Conservation (phyloP, 78 protist genomes). For the Emiliania huxleyi region DNA sequence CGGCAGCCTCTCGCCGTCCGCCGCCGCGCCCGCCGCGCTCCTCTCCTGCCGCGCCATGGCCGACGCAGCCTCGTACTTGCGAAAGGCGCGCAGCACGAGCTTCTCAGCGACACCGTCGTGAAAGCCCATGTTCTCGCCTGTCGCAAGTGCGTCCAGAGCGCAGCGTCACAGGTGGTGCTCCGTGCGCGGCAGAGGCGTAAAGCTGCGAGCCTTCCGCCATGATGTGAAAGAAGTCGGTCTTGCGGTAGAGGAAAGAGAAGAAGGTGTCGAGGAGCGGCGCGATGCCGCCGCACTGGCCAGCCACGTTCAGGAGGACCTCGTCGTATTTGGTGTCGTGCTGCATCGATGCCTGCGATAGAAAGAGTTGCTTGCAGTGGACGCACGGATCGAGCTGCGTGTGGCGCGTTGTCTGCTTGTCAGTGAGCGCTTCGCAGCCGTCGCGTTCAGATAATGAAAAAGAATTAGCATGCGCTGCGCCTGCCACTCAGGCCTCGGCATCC, state of each 20-base stretch:
- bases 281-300: background rate
- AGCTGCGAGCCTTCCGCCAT: background rate
- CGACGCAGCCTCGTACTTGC: background rate
- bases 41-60: background rate
- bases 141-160: too few species aligned
- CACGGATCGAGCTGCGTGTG: too few species aligned
- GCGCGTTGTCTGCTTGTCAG: too few species aligned
- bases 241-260: background rate
- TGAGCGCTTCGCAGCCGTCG: too few species aligned
- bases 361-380: too few species aligned
- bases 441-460: too few species aligned
- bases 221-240: slow-evolving; percentile 12
- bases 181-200: too few species aligned
- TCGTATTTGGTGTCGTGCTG: background rate
- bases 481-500: too few species aligned
- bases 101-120: background rate
- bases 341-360: too few species aligned
- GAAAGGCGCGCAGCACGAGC: background rate
- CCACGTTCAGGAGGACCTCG: background rate
- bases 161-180: too few species aligned
- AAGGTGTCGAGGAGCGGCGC: background rate
- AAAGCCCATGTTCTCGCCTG: slow-evolving; percentile 9
- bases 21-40: background rate
- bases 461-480: too few species aligned
- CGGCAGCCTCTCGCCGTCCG: background rate